These are phyloP conservation scores for Lactuca saligna DNA, from an alignment of 129 eudicot genomes.

Conservation along the genomic window DNA sequence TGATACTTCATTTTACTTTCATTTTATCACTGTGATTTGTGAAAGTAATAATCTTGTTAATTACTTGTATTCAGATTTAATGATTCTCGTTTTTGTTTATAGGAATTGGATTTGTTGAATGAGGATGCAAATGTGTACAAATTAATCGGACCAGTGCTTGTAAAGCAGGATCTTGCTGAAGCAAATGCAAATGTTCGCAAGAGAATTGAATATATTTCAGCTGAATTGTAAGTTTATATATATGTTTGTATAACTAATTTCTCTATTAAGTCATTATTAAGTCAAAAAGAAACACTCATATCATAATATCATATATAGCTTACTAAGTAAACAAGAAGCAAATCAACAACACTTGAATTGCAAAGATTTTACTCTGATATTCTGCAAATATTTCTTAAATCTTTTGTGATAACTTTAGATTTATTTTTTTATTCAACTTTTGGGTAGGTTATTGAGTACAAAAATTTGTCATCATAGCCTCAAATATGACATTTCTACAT, in stretches of 20 bases:
- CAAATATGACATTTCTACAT: not conserved
- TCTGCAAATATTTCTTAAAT: too few relatives aligned
- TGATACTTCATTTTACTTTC: not conserved
- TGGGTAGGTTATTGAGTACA: too few relatives aligned
- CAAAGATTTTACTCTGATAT: too few relatives aligned
- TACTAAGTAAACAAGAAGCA: too few relatives aligned
- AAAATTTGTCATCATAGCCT: too few relatives aligned
- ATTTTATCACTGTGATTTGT: not conserved
- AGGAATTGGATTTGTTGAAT: conserved; percentile 84
- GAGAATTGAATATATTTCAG: conserved; percentile 93
- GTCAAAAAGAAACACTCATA: too few relatives aligned
- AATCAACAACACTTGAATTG: too few relatives aligned
- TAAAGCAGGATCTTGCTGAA: conserved; percentile 97
- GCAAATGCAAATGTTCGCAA: conserved; percentile 95
- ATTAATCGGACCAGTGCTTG: conserved; percentile 92
- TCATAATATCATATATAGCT: too few relatives aligned
- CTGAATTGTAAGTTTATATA: conserved; percentile 66
- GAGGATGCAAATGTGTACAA: conserved; percentile 98
- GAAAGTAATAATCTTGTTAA: conserved; percentile 4
- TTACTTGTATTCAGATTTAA: not conserved
- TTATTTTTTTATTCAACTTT: too few relatives aligned
- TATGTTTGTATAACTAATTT: not conserved
- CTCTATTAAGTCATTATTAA: too few relatives aligned
- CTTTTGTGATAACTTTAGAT: too few relatives aligned
- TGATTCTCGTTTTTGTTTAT: not conserved